Evolutionary conservation across 306 rosid species (phyloP).

Genomic region (Sicyos baderoa): DNA sequence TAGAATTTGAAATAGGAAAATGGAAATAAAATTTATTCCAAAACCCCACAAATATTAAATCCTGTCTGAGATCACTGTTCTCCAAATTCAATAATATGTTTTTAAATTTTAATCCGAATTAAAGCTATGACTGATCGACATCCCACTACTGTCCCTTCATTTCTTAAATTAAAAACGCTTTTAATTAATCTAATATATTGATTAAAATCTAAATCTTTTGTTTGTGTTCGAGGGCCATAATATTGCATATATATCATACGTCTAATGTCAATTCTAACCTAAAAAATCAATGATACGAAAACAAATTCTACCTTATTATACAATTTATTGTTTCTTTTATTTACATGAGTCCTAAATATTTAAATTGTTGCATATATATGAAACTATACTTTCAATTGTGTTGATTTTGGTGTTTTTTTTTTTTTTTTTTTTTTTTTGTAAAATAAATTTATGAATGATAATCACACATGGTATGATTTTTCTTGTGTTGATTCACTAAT

Average conservation of each 20-base stretch:
- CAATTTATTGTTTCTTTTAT: not conserved
- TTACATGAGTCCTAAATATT: no score
- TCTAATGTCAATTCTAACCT: not conserved
- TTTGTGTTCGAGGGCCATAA: not conserved
- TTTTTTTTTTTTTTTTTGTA: not conserved
- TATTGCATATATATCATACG: not conserved
- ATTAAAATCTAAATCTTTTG: no score
- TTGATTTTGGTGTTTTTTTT: no score
- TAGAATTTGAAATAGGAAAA: slow-evolving; percentile 4
- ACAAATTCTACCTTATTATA: no score
- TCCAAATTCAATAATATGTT: not conserved
- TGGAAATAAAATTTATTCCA: not conserved
- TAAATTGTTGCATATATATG: no score
- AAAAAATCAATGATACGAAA: no score
- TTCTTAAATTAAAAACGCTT: not conserved
- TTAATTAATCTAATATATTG: no score
- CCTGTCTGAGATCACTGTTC: slow-evolving; percentile 7
- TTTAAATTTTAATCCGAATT: not conserved
- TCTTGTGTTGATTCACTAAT: not conserved
- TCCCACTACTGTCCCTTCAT: not conserved
- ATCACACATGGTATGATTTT: not conserved
- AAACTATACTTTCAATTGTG: no score
- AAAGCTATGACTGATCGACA: not conserved
- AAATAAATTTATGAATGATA: not conserved
- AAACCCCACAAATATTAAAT: slow-evolving; percentile 16